Conservation (phyloP, 805 yeast genomes). For the Wilhelminamyces savonicus region DNA sequence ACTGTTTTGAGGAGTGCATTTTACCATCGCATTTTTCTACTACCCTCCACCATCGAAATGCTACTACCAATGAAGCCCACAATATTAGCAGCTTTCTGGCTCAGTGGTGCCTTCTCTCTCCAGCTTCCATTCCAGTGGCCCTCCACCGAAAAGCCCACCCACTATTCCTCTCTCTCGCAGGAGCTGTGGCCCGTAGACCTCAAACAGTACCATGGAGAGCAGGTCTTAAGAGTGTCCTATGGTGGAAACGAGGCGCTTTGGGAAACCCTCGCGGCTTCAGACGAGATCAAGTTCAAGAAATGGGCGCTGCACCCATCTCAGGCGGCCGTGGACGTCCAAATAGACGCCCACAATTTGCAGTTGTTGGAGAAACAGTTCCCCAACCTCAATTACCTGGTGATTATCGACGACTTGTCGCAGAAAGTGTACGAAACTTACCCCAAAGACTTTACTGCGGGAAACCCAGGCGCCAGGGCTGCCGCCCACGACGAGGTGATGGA, state of each 20-base stretch:
- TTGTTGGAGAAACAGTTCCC: conserved; percentile 16
- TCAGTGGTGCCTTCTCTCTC: too few relatives aligned
- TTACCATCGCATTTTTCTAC: too few relatives aligned
- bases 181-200: conserved; percentile 35
- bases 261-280: not conserved
- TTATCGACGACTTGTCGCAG: conserved; percentile 54
- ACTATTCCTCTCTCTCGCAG: conserved; percentile 21
- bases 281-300: conserved; percentile 12
- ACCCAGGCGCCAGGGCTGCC: not conserved
- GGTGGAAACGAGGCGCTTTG: conserved; percentile 10
- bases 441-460: conserved; percentile 3
- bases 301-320: conserved; percentile 46
- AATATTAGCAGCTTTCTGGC: too few relatives aligned
- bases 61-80: too few relatives aligned
- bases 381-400: conserved; percentile 26
- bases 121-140: conserved; percentile 1
- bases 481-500: conserved; percentile 4
- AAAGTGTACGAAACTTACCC: conserved; percentile 53
- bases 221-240: conserved; percentile 40
- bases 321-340: conserved; percentile 43
- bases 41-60: too few relatives aligned
- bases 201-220: conserved; percentile 32
- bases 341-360: conserved; percentile 11
- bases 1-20: too few relatives aligned
- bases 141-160: conserved; percentile 9